Percentiles rank a stretch among this genome's conserved stretches.
Conservation (phyloP, 257 asterid species). For the Salvia miltiorrhiza region DNA sequence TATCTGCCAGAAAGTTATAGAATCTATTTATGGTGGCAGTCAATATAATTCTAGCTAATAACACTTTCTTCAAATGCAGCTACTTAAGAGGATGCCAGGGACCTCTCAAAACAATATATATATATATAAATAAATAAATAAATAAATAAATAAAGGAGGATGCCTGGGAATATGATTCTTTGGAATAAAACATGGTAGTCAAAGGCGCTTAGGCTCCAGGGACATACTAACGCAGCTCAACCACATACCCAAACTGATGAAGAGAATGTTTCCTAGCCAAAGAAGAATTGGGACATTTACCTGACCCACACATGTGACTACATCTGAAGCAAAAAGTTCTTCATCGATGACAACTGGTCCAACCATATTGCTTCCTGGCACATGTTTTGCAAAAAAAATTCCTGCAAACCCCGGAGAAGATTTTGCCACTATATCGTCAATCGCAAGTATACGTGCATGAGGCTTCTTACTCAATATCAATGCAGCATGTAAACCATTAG, state of each 20-base stretch:
- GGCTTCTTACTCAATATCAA: conserved; percentile 78
- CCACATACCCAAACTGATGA: background rate
- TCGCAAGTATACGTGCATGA: conserved; percentile 75
- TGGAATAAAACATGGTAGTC: too few species aligned
- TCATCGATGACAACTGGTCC: conserved; percentile 79
- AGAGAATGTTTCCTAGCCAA: background rate
- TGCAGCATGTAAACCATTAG: conserved; percentile 79
- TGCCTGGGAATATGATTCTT: too few species aligned
- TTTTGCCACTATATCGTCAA: conserved; percentile 74
- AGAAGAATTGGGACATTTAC: conserved; percentile 32
- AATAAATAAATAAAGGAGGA: too few species aligned
- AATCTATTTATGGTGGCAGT: background rate
- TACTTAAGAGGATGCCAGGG: background rate
- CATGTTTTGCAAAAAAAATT: conserved; percentile 63
- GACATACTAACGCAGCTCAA: background rate
- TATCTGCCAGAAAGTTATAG: background rate
- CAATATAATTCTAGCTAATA: background rate
- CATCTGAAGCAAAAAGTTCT: conserved; percentile 73
- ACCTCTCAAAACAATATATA: too few species aligned
- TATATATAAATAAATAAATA: too few species aligned
- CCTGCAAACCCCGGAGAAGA: conserved; percentile 81
- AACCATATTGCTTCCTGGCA: conserved; percentile 59
- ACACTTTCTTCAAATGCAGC: background rate
- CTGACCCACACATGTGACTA: conserved; percentile 96
- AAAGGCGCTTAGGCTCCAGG: background rate